phyloP scores from a whole-genome alignment of 768 basidiomycete species.

The Cantharellus cinnabarinus region DNA sequence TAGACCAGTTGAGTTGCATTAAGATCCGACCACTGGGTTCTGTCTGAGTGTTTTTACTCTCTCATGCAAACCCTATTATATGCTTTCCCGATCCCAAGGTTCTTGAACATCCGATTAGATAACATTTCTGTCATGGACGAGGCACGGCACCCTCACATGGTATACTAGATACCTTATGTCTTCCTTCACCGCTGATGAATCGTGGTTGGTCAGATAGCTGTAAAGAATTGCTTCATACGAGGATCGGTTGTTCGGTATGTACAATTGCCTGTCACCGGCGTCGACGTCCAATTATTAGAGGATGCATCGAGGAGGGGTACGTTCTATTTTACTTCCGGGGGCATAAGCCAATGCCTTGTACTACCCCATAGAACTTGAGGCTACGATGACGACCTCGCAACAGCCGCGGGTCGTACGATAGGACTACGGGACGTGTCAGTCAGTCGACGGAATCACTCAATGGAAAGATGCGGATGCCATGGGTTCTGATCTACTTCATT shows the following conservation, averaged over 20 bases:
- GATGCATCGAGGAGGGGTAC: conserved; percentile 91
- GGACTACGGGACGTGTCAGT: too few species aligned
- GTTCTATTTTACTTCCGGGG: conserved; percentile 7
- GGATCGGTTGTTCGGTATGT: conserved; percentile 98
- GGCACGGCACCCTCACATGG: conserved; percentile 94
- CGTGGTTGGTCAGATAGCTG: conserved; percentile 53
- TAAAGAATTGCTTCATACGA: conserved; percentile 97
- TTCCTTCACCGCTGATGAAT: background rate
- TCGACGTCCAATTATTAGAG: conserved; percentile 88
- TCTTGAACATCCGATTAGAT: conserved; percentile 90
- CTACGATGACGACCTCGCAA: too few species aligned
- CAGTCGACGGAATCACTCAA: too few species aligned
- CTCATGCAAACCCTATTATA: background rate
- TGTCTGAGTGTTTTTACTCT: background rate
- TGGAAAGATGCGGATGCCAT: too few species aligned
- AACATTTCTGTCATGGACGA: conserved; percentile 85
- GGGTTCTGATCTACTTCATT: too few species aligned
- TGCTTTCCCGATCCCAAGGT: conserved; percentile 25
- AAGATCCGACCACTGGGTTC: background rate
- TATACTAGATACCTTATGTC: conserved; percentile 12
- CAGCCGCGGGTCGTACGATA: too few species aligned
- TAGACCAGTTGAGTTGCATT: conserved; percentile 55
- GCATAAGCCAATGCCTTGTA: too few species aligned
- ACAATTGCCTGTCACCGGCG: conserved; percentile 74
- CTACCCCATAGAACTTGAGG: too few species aligned